phyloP scores from a whole-genome alignment of 148 eudicot genomes.

The Nepenthes gracilis region DNA sequence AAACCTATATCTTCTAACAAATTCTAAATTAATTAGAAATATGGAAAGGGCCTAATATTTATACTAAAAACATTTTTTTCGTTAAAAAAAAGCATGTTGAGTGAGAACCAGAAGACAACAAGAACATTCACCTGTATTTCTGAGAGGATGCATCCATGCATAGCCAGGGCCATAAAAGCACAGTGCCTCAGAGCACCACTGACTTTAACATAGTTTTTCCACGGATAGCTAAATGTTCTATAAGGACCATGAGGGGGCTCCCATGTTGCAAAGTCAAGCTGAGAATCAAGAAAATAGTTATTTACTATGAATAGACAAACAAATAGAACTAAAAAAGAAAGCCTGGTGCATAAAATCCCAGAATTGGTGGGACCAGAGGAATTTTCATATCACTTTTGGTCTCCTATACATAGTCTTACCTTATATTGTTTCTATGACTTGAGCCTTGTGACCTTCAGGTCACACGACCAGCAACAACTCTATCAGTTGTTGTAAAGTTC shows the following conservation, averaged over 20 bases:
- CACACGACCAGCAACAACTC: too few species aligned
- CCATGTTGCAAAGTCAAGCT: constrained; percentile 44
- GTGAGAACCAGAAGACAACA: background rate
- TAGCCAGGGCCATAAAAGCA: constrained; percentile 58
- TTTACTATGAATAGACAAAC: background rate
- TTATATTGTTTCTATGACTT: too few species aligned
- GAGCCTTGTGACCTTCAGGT: too few species aligned
- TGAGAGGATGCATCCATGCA: constrained; percentile 54
- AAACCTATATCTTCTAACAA: too few species aligned
- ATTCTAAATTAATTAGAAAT: too few species aligned
- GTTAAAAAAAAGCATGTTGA: background rate
- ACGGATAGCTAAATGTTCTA: constrained; percentile 33
- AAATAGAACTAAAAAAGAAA: background rate
- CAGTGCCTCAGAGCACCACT: constrained; percentile 56
- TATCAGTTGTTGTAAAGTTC: too few species aligned
- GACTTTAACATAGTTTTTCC: constrained; percentile 40
- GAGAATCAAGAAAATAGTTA: constrained; percentile 5
- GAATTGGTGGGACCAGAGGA: too few species aligned
- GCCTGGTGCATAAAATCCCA: too few species aligned
- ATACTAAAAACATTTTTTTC: background rate
- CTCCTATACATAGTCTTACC: too few species aligned
- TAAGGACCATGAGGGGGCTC: constrained; percentile 67
- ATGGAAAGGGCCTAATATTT: background rate
- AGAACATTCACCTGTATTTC: constrained; percentile 40
- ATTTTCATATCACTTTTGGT: too few species aligned